Evolutionary conservation across 768 basidiomycete species (phyloP).

Genomic region (Hebeloma cylindrosporum): DNA sequence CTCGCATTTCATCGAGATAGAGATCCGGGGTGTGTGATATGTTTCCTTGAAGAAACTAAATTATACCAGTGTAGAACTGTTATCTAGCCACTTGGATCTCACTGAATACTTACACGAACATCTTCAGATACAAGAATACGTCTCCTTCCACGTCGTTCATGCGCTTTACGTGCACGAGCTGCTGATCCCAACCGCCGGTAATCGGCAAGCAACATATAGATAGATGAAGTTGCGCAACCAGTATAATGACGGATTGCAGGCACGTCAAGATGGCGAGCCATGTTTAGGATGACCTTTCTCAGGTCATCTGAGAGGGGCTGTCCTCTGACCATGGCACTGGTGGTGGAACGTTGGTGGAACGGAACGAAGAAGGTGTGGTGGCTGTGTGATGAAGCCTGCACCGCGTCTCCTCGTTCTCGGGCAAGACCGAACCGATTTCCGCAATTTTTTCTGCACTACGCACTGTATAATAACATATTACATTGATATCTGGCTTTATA

Average conservation of each 20-base stretch:
- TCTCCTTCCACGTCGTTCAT: too few relatives aligned
- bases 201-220: neutral
- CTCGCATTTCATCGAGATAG: constrained; percentile 3
- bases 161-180: neutral
- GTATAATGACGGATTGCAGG: neutral
- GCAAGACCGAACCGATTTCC: too few relatives aligned
- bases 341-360: too few relatives aligned
- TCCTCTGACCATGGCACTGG: constrained; percentile 1
- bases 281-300: neutral
- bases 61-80: too few relatives aligned
- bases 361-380: too few relatives aligned
- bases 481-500: too few relatives aligned
- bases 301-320: constrained; percentile 3
- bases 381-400: too few relatives aligned
- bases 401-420: too few relatives aligned
- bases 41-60: neutral
- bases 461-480: too few relatives aligned
- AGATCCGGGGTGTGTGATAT: neutral
- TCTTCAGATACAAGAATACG: neutral
- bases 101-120: neutral
- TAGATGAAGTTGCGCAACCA: neutral
- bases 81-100: too few relatives aligned
- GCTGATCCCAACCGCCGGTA: neutral
- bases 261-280: constrained; percentile 1
- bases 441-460: too few relatives aligned